Conservation (phyloP, 2,329 filamentous ascomycete species). For the Orbilia oligospora region DNA sequence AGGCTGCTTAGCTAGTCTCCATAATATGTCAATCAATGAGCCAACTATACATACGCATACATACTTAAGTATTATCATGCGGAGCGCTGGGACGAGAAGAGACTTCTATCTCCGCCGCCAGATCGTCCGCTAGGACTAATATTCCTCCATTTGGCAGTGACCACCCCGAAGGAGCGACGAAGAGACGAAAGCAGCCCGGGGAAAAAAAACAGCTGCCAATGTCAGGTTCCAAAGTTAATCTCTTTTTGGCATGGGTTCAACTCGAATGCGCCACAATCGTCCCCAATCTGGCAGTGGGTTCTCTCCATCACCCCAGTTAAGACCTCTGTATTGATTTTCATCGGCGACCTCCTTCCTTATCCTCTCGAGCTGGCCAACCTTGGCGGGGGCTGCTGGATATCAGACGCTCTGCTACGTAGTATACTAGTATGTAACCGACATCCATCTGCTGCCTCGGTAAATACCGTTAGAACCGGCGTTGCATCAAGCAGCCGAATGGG, state of each 20-base stretch:
- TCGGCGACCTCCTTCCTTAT: conserved; percentile 58
- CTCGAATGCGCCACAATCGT: conserved; percentile 44
- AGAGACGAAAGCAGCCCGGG: conserved; percentile 46
- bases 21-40: conserved; percentile 35
- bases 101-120: conserved; percentile 52
- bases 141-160: conserved; percentile 52
- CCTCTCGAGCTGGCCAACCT: conserved; percentile 24
- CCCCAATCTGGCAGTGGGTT: conserved; percentile 39
- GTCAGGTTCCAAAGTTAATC: conserved; percentile 59
- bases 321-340: conserved; percentile 44
- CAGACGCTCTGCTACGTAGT: conserved; percentile 29
- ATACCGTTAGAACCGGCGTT: conserved; percentile 60
- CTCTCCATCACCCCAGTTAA: conserved; percentile 46
- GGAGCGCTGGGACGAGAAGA: conserved; percentile 16
- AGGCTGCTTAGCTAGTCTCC: conserved; percentile 5
- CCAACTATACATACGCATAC: background rate
- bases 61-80: conserved; percentile 24
- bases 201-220: conserved; percentile 36
- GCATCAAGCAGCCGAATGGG: conserved; percentile 40
- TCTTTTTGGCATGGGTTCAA: conserved; percentile 51
- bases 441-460: conserved; percentile 47
- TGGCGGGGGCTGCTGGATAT: conserved; percentile 14
- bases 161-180: conserved; percentile 25
- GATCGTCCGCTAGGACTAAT: conserved; percentile 55
- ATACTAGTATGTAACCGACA: too few relatives aligned